Conservation (phyloP, 768 basidiomycete genomes). For the Grammothele lineata region DNA sequence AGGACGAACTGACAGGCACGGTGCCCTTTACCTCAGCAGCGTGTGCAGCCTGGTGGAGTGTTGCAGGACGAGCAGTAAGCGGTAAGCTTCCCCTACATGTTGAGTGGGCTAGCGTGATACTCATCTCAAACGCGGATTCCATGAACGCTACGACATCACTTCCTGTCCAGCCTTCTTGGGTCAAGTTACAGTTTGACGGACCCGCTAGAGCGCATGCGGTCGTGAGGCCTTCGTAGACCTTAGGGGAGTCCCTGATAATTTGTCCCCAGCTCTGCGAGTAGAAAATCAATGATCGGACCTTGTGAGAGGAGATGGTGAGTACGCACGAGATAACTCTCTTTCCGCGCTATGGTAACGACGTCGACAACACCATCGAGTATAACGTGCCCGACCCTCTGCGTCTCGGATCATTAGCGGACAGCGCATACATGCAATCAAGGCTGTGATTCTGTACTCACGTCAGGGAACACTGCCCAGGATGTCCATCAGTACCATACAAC, state of each 20-base stretch:
- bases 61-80: no score
- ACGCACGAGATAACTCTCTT: not conserved
- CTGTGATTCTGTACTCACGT: not conserved
- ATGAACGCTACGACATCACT: not conserved
- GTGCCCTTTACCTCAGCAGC: no score
- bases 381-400: conserved; percentile 6
- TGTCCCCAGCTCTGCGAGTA: not conserved
- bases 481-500: no score
- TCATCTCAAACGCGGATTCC: no score
- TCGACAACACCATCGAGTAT: conserved; percentile 12
- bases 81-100: no score
- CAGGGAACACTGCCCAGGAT: conserved; percentile 6
- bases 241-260: not conserved
- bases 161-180: not conserved
- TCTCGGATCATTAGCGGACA: no score
- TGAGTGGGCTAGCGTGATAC: no score
- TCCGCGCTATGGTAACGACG: not conserved
- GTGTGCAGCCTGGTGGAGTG: no score
- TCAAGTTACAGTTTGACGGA: not conserved
- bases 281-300: not conserved
- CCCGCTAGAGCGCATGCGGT: not conserved
- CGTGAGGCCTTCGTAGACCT: not conserved
- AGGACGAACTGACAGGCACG: no score
- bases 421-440: no score
- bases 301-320: not conserved